A percentile compares a stretch with the other conserved stretches of the same genome.
Conservation (phyloP, 176 grass and related monocot species). For the Bothriochloa decipiens region DNA sequence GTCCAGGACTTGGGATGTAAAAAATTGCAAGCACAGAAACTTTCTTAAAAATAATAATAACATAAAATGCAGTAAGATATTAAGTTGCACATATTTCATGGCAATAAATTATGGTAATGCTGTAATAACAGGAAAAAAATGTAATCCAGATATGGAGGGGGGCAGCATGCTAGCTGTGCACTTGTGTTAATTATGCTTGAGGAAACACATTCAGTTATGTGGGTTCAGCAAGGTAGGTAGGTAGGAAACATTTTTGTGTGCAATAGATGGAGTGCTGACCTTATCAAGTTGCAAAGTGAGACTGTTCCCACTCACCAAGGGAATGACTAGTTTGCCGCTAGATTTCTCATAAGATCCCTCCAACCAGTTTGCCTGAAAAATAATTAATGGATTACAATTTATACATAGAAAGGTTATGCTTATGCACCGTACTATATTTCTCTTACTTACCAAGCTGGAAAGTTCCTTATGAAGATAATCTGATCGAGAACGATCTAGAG, state of each 20-base stretch:
- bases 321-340: conserved; percentile 70
- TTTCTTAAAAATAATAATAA: neutral
- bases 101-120: conserved; percentile 2
- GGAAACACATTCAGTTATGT: neutral
- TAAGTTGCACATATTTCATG: neutral
- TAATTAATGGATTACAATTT: neutral
- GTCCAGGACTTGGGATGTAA: conserved; percentile 11
- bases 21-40: neutral
- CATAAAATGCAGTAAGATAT: conserved; percentile 1
- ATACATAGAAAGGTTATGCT: conserved; percentile 11
- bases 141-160: neutral
- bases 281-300: conserved; percentile 68
- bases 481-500: conserved; percentile 57
- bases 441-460: conserved; percentile 61
- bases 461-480: conserved; percentile 76
- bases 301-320: conserved; percentile 69
- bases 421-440: conserved; percentile 6
- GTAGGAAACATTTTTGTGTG: neutral
- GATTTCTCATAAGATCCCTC: conserved; percentile 71
- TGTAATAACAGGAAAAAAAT: neutral
- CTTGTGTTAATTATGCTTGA: neutral
- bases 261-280: conserved; percentile 49
- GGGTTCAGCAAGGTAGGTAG: neutral
- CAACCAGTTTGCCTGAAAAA: conserved; percentile 77
- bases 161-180: neutral